Conservation (phyloP, 2,329 filamentous ascomycete species). For the Ceratocystis destructans region DNA sequence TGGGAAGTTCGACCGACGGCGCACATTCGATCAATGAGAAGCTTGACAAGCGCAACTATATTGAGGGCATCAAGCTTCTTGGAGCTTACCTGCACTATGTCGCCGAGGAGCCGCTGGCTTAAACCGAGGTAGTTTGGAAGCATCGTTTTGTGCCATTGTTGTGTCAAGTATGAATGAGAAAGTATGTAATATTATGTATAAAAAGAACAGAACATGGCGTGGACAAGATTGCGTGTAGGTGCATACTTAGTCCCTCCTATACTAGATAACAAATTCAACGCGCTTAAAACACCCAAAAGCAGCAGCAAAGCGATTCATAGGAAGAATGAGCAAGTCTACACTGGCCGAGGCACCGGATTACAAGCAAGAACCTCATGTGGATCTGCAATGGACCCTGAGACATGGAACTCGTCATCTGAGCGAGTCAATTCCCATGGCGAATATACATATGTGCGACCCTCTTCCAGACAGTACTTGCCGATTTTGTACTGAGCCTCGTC, state of each 20-base stretch:
- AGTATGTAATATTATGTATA: background rate
- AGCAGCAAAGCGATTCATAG: background rate
- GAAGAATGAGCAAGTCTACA: background rate
- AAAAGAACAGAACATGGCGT: background rate
- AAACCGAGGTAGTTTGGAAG: constrained; percentile 16
- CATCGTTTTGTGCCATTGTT: background rate
- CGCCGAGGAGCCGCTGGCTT: constrained; percentile 61
- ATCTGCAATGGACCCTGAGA: background rate
- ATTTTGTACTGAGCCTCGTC: constrained; percentile 50
- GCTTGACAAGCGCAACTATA: constrained; percentile 92
- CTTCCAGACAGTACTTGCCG: constrained; percentile 55
- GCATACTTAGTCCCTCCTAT: background rate
- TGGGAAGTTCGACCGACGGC: constrained; percentile 93
- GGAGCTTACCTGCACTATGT: constrained; percentile 95
- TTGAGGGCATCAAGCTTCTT: constrained; percentile 91
- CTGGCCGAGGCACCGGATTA: too few species aligned
- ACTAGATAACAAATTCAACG: background rate
- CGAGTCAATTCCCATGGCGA: constrained; percentile 4
- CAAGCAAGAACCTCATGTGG: too few species aligned
- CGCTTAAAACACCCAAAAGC: background rate
- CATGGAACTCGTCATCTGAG: background rate
- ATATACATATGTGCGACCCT: constrained; percentile 23
- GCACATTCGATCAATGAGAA: constrained; percentile 99
- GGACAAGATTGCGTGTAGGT: background rate
- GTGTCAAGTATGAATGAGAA: background rate